Percentiles rank a stretch among this genome's conserved stretches.
Evolutionary conservation across 257 asterid genomes (phyloP).

Genomic region (Gentiana macrophylla): DNA sequence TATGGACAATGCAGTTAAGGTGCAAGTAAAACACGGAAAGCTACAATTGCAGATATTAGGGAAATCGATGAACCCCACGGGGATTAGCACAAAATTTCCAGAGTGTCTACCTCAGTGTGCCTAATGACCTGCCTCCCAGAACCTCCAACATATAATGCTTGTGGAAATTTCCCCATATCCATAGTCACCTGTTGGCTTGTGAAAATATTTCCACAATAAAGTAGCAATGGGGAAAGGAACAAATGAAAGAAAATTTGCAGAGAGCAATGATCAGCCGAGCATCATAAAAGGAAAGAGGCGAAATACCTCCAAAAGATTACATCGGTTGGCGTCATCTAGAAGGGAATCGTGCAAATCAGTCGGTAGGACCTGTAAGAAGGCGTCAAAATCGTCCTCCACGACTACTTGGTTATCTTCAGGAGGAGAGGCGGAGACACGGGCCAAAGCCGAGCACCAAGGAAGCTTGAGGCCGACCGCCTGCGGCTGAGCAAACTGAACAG

Average conservation of each 20-base stretch:
- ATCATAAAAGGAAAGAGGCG: not conserved
- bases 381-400: slow-evolving; percentile 23
- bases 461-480: not conserved
- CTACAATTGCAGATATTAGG: not conserved
- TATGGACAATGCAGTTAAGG: not conserved
- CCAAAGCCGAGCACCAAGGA: not conserved
- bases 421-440: not conserved
- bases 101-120: slow-evolving; percentile 41
- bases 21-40: not conserved
- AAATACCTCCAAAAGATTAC: slow-evolving; percentile 53
- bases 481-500: not conserved
- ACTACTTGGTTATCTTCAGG: not conserved
- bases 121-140: slow-evolving; percentile 37
- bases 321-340: slow-evolving; percentile 26
- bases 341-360: slow-evolving; percentile 44
- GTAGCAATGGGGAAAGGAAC: not conserved
- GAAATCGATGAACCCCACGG: slow-evolving; percentile 7
- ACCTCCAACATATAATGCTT: slow-evolving; percentile 50
- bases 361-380: slow-evolving; percentile 63
- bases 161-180: slow-evolving; percentile 74
- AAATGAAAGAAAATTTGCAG: not conserved
- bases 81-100: not conserved
- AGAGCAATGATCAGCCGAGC: not conserved
- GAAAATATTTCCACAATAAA: not conserved
- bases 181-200: slow-evolving; percentile 38